Evolutionary conservation across 495 filamentous ascomycete species (phyloP), one percentile per base, ranked within the genome.

Genomic region (Talaromyces ruber): DNA sequence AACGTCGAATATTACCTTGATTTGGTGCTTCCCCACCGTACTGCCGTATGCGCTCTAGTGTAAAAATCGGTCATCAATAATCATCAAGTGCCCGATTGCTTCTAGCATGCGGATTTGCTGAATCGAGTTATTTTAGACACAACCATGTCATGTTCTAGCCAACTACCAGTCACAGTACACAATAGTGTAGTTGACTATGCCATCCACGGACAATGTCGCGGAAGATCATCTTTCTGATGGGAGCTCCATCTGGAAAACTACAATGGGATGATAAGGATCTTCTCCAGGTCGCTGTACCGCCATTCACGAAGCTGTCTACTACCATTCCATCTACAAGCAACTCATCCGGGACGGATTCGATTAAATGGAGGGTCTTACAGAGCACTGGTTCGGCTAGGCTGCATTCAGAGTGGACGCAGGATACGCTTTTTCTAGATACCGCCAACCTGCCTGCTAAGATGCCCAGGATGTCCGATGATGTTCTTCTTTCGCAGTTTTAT

Each of bases 401-500:
- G 3, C 45, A 67, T n/a, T 16, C 59, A 8, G 28, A 32, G 21
- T 64, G 64, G 18, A 22, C 55, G 58, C 66, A 73, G 30, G 67
- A 71, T 51, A 68, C 78, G n/a, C 68, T 67, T 14, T 88, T 88
- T 66, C 74, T 87, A 59, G 77, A 72, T 2, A 73, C 77, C 22
- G 62, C 72, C 21, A 72, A 80, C 61, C 76, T 77, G 57, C 21
- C 18, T 34, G 26, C 29, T 18, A 57, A 57, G 29, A 57, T 57
- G 28, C 43, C 59, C 18, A 60, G 43, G 16, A 63, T 34, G 28
- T 61, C 73, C 14, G 69, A 76, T 8, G 77, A 79, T 59, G 74
- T 80, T 5, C 60, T 71, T 6, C 70, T 83, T 11, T 80, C 84
- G 5, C 81, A 85, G 62, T 91, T 91, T 67, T 89, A 90, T 67